phyloP scores from a whole-genome alignment of 2,329 filamentous ascomycete genomes.

The Aspergillus sp. region DNA sequence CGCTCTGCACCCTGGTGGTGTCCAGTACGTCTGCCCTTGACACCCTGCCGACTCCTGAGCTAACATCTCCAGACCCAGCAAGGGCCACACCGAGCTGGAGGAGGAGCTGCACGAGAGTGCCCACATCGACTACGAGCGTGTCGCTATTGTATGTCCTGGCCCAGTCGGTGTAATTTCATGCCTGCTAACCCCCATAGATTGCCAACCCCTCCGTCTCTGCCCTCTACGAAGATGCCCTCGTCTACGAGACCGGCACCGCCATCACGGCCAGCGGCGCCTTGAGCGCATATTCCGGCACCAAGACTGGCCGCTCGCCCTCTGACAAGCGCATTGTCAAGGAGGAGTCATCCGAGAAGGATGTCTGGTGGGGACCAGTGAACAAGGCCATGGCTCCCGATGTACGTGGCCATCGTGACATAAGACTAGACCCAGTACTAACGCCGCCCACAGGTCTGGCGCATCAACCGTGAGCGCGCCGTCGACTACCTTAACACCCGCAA shows the following conservation, averaged over 20 bases:
- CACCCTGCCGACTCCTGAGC: conserved; percentile 6
- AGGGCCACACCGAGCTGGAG: conserved; percentile 92
- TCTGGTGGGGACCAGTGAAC: conserved; percentile 99
- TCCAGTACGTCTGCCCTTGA: conserved; percentile 57
- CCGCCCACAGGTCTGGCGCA: conserved; percentile 77
- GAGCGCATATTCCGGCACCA: conserved; percentile 94
- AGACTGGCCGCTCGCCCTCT: conserved; percentile 91
- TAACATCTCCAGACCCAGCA: conserved; percentile 53
- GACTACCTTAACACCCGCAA: conserved; percentile 99
- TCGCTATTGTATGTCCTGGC: conserved; percentile 78
- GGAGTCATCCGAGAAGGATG: conserved; percentile 72
- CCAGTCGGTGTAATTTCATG: no score
- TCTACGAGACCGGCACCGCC: conserved; percentile 94
- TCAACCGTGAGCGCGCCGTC: conserved; percentile 96
- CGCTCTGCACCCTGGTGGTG: conserved; percentile 78
- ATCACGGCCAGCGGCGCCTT: conserved; percentile 93
- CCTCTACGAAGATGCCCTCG: conserved; percentile 97
- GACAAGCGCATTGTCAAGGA: conserved; percentile 98
- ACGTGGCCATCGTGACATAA: conserved; percentile 41
- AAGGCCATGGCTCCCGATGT: conserved; percentile 97
- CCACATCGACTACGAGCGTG: conserved; percentile 98
- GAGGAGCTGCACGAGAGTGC: conserved; percentile 95
- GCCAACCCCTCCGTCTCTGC: conserved; percentile 92
- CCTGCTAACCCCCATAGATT: conserved; percentile 37
- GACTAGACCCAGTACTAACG: conserved; percentile 14